Conservation (phyloP, 73 alveolate genomes). For the Paramecium primaurelia region DNA sequence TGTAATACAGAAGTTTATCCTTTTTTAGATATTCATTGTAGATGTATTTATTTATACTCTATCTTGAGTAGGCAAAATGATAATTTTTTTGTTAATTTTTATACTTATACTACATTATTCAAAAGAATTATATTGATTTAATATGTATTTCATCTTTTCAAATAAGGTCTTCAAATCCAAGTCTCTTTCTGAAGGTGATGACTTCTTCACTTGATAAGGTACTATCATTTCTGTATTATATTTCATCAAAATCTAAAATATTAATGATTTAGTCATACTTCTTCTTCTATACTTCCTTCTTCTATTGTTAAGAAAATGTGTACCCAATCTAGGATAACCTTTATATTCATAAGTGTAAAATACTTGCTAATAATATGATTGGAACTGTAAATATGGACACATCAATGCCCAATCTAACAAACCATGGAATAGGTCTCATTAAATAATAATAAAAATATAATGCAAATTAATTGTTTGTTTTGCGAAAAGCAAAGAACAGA, state of each 20-base stretch:
- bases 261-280: not conserved
- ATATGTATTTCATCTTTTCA: not conserved
- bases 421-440: constrained; percentile 45
- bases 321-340: constrained; percentile 10
- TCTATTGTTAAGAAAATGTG: not conserved
- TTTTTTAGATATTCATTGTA: not conserved
- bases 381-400: not conserved
- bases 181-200: not conserved
- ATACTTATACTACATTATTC: not conserved
- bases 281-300: constrained; percentile 32
- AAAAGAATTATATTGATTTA: not conserved
- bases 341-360: not conserved
- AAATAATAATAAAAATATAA: not conserved
- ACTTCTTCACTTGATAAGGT: not conserved
- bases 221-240: not conserved
- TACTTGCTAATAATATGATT: not conserved
- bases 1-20: no score
- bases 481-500: not conserved
- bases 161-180: not conserved
- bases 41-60: no score
- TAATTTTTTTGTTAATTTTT: not conserved
- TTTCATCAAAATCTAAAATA: not conserved
- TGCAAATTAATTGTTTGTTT: not conserved
- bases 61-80: not conserved
- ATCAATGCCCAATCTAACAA: not conserved